phyloP scores from a whole-genome alignment of 345 rosid species.

The Pistacia vera region DNA sequence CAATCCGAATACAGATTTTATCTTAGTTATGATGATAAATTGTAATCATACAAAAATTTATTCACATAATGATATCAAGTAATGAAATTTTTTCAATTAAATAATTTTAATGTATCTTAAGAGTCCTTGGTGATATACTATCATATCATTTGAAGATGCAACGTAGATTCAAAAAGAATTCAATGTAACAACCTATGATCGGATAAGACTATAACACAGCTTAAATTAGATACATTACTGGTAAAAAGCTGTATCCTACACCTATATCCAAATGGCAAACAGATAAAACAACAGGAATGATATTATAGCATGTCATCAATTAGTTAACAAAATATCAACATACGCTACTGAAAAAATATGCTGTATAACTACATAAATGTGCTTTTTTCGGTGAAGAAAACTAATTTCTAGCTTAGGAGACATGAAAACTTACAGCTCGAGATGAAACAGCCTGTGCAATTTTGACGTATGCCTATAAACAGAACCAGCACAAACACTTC shows the following conservation, averaged over 20 bases:
- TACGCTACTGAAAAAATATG: too few relatives aligned
- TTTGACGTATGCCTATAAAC: constrained; percentile 76
- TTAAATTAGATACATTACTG: neutral
- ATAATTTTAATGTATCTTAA: too few relatives aligned
- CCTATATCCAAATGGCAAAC: neutral
- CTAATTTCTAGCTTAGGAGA: constrained; percentile 1
- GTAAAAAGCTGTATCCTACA: neutral
- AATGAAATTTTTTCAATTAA: too few relatives aligned
- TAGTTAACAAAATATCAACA: neutral
- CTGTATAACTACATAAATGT: neutral
- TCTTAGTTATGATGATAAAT: too few relatives aligned
- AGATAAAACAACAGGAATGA: neutral
- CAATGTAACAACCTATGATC: neutral
- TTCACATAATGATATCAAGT: too few relatives aligned
- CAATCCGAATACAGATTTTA: too few relatives aligned
- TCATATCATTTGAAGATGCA: too few relatives aligned
- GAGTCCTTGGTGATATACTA: too few relatives aligned
- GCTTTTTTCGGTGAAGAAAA: neutral
- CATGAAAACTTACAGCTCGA: constrained; percentile 65
- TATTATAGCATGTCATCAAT: neutral
- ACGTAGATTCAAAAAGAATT: too few relatives aligned
- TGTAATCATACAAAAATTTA: too few relatives aligned
- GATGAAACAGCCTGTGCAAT: constrained; percentile 96
- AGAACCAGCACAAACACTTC: constrained; percentile 7
- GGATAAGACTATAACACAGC: neutral